Conservation (phyloP, 345 rosid genomes). For the Viola odorata region DNA sequence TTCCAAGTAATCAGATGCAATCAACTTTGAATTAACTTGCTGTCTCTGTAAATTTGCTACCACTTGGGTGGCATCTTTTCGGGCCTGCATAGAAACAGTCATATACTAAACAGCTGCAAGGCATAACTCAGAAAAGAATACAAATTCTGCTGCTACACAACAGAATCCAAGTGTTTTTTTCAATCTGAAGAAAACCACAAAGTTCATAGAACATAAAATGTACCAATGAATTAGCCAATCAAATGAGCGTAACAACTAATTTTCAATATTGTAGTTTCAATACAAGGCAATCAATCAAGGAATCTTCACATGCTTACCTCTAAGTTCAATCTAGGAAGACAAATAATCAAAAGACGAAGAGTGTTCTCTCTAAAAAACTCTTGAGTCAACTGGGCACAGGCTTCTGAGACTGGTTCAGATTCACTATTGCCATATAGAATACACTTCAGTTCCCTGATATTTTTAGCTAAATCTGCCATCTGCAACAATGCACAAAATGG, state of each 20-base stretch:
- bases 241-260: no score
- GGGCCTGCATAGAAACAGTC: slow-evolving; percentile 45
- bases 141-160: neutral
- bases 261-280: no score
- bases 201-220: no score
- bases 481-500: slow-evolving; percentile 12
- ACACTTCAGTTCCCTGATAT: slow-evolving; percentile 74
- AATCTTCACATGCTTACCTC: slow-evolving; percentile 45
- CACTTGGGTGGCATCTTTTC: slow-evolving; percentile 97
- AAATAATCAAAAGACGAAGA: slow-evolving; percentile 57
- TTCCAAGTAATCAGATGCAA: slow-evolving; percentile 91
- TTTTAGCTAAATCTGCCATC: slow-evolving; percentile 80
- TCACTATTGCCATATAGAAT: slow-evolving; percentile 95
- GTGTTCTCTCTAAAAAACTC: slow-evolving; percentile 91
- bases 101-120: slow-evolving; percentile 10
- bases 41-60: slow-evolving; percentile 97
- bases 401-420: slow-evolving; percentile 90
- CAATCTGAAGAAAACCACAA: no score
- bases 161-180: no score
- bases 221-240: no score
- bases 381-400: slow-evolving; percentile 84
- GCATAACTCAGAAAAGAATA: neutral
- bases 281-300: no score
- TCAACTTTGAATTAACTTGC: slow-evolving; percentile 81
- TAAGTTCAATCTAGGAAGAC: slow-evolving; percentile 79